phyloP scores from a whole-genome alignment of 2,329 filamentous ascomycete genomes.

The Hysterium pulicare region DNA sequence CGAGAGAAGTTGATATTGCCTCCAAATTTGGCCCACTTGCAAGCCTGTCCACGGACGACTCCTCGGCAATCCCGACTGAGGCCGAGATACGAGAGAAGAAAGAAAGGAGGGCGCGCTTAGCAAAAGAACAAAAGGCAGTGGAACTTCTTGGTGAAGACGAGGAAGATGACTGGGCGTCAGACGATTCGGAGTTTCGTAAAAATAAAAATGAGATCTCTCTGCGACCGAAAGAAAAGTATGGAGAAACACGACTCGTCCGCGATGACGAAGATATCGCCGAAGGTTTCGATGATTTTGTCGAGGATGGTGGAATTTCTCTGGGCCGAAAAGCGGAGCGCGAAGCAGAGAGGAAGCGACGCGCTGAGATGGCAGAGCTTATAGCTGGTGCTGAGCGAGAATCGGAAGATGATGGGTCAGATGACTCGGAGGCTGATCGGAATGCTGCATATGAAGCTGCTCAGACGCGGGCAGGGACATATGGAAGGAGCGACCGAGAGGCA shows the following conservation, averaged over 20 bases:
- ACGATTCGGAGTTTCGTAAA: conserved; percentile 39
- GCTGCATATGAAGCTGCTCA: conserved; percentile 87
- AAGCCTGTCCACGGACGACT: conserved; percentile 16
- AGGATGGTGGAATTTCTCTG: conserved; percentile 75
- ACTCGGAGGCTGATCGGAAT: conserved; percentile 60
- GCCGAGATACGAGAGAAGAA: conserved; percentile 90
- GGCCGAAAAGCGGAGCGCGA: conserved; percentile 77
- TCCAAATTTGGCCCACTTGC: conserved; percentile 57
- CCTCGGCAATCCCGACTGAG: conserved; percentile 67
- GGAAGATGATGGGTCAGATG: conserved; percentile 67
- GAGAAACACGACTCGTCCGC: conserved; percentile 67
- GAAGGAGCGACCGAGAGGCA: conserved; percentile 44
- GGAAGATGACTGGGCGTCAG: conserved; percentile 40
- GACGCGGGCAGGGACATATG: conserved; percentile 82
- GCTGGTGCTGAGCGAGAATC: conserved; percentile 69
- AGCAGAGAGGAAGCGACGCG: conserved; percentile 60
- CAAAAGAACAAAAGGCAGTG: conserved; percentile 65
- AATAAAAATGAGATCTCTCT: conserved; percentile 45
- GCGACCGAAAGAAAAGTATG: conserved; percentile 59
- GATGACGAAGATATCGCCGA: conserved; percentile 93
- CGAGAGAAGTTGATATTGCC: conserved; percentile 44
- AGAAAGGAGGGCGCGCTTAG: conserved; percentile 76
- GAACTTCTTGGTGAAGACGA: conserved; percentile 56
- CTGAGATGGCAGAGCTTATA: conserved; percentile 82
- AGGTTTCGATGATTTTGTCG: conserved; percentile 88